Evolutionary conservation across 1,284 basidiomycete genomes (phyloP), one percentile per base, ranked within the genome.

Genomic region (Sanguinoderma infundibulare): DNA sequence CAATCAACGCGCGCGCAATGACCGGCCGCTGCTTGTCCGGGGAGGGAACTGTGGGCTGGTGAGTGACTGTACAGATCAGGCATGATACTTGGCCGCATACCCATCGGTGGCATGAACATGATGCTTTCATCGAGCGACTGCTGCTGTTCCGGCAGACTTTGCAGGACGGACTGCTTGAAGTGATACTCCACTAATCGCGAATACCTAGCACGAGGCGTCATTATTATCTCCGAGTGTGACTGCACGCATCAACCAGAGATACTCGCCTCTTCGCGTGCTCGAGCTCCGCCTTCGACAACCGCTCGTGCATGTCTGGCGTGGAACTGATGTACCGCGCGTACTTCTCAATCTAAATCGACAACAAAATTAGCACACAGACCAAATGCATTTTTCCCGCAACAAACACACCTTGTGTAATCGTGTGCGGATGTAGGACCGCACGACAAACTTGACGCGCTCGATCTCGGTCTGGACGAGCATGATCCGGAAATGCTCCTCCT

Each of bases 401-500:
- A 50, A n/a, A 24, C 55, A 6, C 62, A 92, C 95, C 84, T 98
- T 98, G 80, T 84, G 87, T 56, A 96, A 73, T 63, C 95, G 81
- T 36, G 91, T 92, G n/a, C 95, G 83, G 4, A 96, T 84, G 73
- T 96, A 97, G 1, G 91, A 91, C 58, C 94, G 79, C 24, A 96
- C 87, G 61, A 96, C 85, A 72, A 94, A 98, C 76, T 95, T 95
- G 69, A 94, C 91, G 44, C 95, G 85, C 74, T 98, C 95, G 70
- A 96, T 87, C 76, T 98, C 95, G 0, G 93, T 95, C 76, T 96
- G 93, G 0, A 94, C 95, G 50, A 97, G 87, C 79, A 94, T 90
- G 44, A 96, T 91, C 64, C 94, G 83, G 67, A 95, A 91, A 71
- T 98, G 94, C 66, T 97, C 95, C 65, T 96, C 94, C 70, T 96